Evolutionary conservation across 2,329 filamentous ascomycete species (phyloP).

Genomic region (Hysterium pulicare): DNA sequence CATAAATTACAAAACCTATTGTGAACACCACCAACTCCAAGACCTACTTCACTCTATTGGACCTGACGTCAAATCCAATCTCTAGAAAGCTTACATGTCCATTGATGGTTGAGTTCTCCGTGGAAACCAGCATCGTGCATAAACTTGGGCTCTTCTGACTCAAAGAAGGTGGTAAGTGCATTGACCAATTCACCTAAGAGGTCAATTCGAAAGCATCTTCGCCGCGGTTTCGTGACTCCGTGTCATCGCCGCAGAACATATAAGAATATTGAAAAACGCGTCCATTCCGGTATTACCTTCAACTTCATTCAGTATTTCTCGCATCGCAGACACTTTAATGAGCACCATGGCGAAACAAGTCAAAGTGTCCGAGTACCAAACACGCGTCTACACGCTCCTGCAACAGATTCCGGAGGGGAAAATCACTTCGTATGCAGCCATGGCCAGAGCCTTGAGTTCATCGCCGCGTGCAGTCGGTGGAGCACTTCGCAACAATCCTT

Average conservation of each 20-base stretch:
- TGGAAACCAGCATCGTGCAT: too few relatives aligned
- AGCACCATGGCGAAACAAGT: slow-evolving; percentile 9
- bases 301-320: not conserved
- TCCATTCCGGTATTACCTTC: not conserved
- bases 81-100: too few relatives aligned
- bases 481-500: slow-evolving; percentile 73
- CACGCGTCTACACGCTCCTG: slow-evolving; percentile 64
- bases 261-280: not conserved
- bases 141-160: too few relatives aligned
- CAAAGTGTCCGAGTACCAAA: slow-evolving; percentile 35
- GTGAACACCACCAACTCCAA: too few relatives aligned
- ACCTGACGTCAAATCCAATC: too few relatives aligned
- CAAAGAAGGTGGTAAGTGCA: too few relatives aligned
- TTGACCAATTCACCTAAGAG: not conserved
- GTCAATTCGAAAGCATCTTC: not conserved
- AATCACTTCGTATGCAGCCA: slow-evolving; percentile 73
- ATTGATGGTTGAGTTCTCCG: too few relatives aligned
- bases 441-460: slow-evolving; percentile 65
- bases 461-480: slow-evolving; percentile 76
- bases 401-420: slow-evolving; percentile 72
- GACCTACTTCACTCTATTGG: too few relatives aligned
- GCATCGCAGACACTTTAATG: not conserved
- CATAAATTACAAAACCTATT: too few relatives aligned
- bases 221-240: not conserved
- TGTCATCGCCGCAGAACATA: not conserved